phyloP scores from a whole-genome alignment of 129 eudicot genomes.

The carrot (Daucus carota) region DH1_v3.0 NC_030382.2:38743501-38744000 shows the following conservation, averaged over 20 bases:
- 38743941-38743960: constrained; percentile 52
- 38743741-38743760: constrained; percentile 15
- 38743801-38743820: constrained; percentile 47
- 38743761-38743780: constrained; percentile 52
- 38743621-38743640: no score
- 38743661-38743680: no score
- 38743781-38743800: constrained; percentile 31
- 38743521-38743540: no score
- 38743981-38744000: constrained; percentile 64
- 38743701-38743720: no score
- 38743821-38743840: constrained; percentile 76
- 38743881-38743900: constrained; percentile 59
- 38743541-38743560: no score
- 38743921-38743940: constrained; percentile 52
- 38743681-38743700: no score
- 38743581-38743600: no score
- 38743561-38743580: no score
- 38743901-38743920: constrained; percentile 54
- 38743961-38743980: constrained; percentile 60
- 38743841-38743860: constrained; percentile 40
- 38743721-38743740: no score
- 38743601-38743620: no score
- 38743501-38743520: no score
- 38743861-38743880: constrained; percentile 37
- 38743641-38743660: no score